phyloP scores from a whole-genome alignment of 2,329 filamentous ascomycete species.

The Mollisiaceae sp. region DNA sequence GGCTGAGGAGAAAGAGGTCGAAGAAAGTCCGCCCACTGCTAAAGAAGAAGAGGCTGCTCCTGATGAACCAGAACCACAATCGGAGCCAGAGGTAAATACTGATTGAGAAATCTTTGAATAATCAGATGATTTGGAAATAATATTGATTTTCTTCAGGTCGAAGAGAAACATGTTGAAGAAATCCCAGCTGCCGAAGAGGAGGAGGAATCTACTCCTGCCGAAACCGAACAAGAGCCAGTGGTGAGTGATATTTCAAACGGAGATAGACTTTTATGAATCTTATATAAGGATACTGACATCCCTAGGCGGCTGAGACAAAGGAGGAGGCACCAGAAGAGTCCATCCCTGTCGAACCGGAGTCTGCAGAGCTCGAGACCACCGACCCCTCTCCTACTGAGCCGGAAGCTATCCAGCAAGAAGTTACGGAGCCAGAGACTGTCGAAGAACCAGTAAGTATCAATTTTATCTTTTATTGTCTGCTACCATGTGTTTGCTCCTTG shows the following conservation, averaged over 20 bases:
- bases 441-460: slow-evolving; percentile 5
- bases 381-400: not conserved
- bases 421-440: not conserved
- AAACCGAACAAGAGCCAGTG: not conserved
- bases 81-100: not conserved
- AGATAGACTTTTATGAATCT: not conserved
- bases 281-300: not conserved
- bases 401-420: not conserved
- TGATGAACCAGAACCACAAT: not conserved
- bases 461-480: not conserved
- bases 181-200: not conserved
- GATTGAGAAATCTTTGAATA: not conserved
- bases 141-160: no score
- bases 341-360: not conserved
- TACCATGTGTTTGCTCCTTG: not conserved
- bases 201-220: not conserved
- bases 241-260: not conserved
- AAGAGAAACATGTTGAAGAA: slow-evolving; percentile 12
- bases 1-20: not conserved
- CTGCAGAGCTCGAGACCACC: not conserved
- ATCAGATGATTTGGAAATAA: no score
- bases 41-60: not conserved
- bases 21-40: slow-evolving; percentile 5
- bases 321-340: not conserved
- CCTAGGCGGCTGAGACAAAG: not conserved